These are phyloP conservation scores for Sclerotinia subarctica DNA, from an alignment of 2,329 filamentous ascomycete genomes.

Conservation along the genomic window DNA sequence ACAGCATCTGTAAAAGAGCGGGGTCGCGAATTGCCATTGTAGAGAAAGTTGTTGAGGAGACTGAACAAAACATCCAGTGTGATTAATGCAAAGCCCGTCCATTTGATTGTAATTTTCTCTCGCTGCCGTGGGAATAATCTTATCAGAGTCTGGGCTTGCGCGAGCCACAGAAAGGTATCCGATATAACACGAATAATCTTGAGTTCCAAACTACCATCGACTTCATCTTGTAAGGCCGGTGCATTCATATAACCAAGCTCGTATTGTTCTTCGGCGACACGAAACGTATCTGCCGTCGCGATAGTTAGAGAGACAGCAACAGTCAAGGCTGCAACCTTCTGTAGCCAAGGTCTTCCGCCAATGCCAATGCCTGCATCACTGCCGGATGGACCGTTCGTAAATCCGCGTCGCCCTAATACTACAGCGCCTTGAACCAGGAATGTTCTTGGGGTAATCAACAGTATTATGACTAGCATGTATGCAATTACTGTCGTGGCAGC, in stretches of 20 bases:
- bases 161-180: constrained; percentile 94
- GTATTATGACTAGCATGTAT: constrained; percentile 82
- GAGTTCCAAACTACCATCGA: constrained; percentile 81
- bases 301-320: constrained; percentile 86
- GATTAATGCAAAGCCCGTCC: constrained; percentile 93
- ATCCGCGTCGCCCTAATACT: constrained; percentile 74
- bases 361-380: constrained; percentile 72
- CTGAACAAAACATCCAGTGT: constrained; percentile 87
- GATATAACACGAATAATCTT: constrained; percentile 90
- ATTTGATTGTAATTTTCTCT: constrained; percentile 98
- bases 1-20: constrained; percentile 83
- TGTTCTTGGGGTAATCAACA: constrained; percentile 87
- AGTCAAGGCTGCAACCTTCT: constrained; percentile 73
- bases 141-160: constrained; percentile 94
- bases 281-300: constrained; percentile 87
- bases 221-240: constrained; percentile 67
- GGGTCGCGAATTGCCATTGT: constrained; percentile 58
- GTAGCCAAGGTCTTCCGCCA: constrained; percentile 88
- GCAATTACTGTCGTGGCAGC: constrained; percentile 87
- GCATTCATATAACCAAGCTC: constrained; percentile 76
- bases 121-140: constrained; percentile 93
- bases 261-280: constrained; percentile 80
- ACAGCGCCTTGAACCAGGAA: constrained; percentile 85
- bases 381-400: constrained; percentile 75
- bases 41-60: constrained; percentile 81